Evolutionary conservation across 2,329 filamentous ascomycete genomes (phyloP), one percentile per base, ranked within the genome.

Genomic region (Talaromyces amestolkiae): DNA sequence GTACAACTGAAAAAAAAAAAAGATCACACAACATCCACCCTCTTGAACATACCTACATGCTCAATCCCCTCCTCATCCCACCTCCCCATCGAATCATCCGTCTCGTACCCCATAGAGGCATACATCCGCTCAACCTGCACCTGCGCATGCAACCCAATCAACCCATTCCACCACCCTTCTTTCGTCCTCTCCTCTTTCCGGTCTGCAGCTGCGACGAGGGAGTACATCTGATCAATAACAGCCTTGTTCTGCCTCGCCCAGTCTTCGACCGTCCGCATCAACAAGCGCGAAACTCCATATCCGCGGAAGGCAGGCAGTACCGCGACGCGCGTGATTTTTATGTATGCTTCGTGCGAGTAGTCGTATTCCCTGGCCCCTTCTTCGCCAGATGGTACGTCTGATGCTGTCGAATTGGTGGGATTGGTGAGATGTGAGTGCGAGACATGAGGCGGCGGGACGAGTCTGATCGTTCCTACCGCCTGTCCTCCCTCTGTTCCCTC

Each of bases 61-160:
- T 86, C 82, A 63, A 97, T 94, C 3, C 90, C 91, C 73, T 95
- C 92, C 76, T 97, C 93, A 68, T 84, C 82, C 92, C 93, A 97
- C 37, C 76, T 83, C 0, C 91, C 91, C 85, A 94, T 86, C 10
- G 78, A 81, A 72, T 90, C 84, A 77, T 97, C 93, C 10, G 86
- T 81, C 68, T 82, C 78, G 76, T 97, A 97, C 0, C 92, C 93
- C 77, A 89, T 85, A 72, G 82, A 85, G 72, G 80, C 79, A 87
- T 93, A 98, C 70, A 89, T 81, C 33, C 78, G 79, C 69, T 87
- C 83, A 15, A 90, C 87, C 37, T 81, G 76, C 64, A 85, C 83
- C 79, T 97, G 93, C 3, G 92, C 91, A 80, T 97, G 93, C 27
- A 91, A 85, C 73, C 92, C 88, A 8, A 93, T 82, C 51, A 96